Conservation (phyloP, 2,329 filamentous ascomycete species). For the Cercospora sp. region DNA sequence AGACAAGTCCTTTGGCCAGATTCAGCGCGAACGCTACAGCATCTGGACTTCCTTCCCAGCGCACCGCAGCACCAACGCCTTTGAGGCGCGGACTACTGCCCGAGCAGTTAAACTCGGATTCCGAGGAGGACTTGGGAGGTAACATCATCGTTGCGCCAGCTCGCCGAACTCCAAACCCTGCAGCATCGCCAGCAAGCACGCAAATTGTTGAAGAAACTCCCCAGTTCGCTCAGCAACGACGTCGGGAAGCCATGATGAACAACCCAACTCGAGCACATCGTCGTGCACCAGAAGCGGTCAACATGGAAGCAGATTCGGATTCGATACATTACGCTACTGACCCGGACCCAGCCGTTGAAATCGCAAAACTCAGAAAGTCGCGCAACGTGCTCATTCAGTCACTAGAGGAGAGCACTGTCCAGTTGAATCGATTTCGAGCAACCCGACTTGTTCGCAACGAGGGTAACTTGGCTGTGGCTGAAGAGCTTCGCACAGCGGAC, state of each 20-base stretch:
- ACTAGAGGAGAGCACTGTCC: slow-evolving; percentile 12
- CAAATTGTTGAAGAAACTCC: slow-evolving; percentile 15
- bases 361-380: slow-evolving; percentile 6
- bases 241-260: no score
- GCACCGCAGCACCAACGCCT: not conserved
- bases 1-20: slow-evolving; percentile 3
- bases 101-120: not conserved
- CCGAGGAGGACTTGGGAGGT: not conserved
- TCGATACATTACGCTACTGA: not conserved
- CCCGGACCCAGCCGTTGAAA: not conserved
- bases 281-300: not conserved
- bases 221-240: not conserved
- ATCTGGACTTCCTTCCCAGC: not conserved
- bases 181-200: slow-evolving; percentile 12
- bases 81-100: not conserved
- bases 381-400: not conserved
- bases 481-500: not conserved
- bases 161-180: not conserved
- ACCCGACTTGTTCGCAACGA: not conserved
- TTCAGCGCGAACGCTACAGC: not conserved
- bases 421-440: slow-evolving; percentile 10
- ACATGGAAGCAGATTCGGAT: not conserved
- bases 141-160: not conserved
- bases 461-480: not conserved
- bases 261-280: not conserved